Evolutionary conservation across 768 basidiomycete species (phyloP), one percentile per base, ranked within the genome.

Genomic region (Arthromyces matolae): DNA sequence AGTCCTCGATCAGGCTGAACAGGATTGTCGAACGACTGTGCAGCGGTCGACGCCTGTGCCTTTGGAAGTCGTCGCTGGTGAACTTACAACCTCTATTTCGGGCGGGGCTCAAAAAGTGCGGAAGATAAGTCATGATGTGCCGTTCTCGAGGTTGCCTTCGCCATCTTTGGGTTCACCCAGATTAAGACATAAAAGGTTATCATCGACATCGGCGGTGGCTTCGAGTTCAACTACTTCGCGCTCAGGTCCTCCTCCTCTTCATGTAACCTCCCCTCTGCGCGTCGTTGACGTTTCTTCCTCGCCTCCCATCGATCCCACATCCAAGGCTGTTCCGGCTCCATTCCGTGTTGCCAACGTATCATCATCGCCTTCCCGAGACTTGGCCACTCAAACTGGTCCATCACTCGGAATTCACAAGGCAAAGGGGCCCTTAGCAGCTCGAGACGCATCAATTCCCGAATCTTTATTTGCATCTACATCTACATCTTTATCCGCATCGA

Each of bases 31-130:
- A 24, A 20, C 18, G 16, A 47, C 19, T 18, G 20, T 19, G 13
- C 28, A 39, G n/a, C 39, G 43, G 18, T 39, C 50, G 14, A 13
- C 4, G 10, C 23, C 19, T 3, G 33, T 29, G 9, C 41, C 47
- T 31, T 24, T 53, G 22, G 19, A 49, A 7, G 42, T 49, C 25
- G 23, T 37, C 2, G 41, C 13, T 5, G 49, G 45, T 27, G 49
- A 25, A 22, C 32, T 41, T 14, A 32, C 46, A 6, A 18, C 12
- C 20, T 28, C 42, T 19, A 31, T n/a, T n/a, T n/a, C 39, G 12
- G 44, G 51, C 23, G 38, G 31, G 31, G 41, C 54, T 25, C 19
- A 12, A n/a, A 58, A 54, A 39, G 37, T 47, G 14, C 49, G 52
- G 38, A 58, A 53, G 42, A 36, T 52, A 12, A 47, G 34, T 24